phyloP scores from a whole-genome alignment of 495 filamentous ascomycete species.

The Xylaria palmicola region DNA sequence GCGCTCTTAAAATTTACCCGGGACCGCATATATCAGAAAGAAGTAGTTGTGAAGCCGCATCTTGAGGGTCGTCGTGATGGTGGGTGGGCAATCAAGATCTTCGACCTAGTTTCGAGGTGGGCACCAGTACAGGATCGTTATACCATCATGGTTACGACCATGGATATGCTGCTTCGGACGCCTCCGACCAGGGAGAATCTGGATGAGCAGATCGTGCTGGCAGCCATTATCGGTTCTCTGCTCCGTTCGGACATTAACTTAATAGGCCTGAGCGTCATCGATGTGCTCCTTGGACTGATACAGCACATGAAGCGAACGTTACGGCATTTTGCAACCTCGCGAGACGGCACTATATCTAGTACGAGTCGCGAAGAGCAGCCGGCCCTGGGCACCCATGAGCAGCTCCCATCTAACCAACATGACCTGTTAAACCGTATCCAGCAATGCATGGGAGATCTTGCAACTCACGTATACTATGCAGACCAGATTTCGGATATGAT shows the following conservation, averaged over 20 bases:
- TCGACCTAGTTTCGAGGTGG: slow-evolving; percentile 75
- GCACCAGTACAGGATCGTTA: slow-evolving; percentile 90
- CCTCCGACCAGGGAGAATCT: slow-evolving; percentile 65
- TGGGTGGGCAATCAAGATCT: slow-evolving; percentile 77
- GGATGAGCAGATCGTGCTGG: slow-evolving; percentile 66
- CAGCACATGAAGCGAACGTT: slow-evolving; percentile 74
- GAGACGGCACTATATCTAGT: slow-evolving; percentile 30
- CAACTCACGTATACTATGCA: slow-evolving; percentile 89
- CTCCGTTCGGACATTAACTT: slow-evolving; percentile 85
- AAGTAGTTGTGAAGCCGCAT: slow-evolving; percentile 39
- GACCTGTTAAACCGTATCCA: slow-evolving; percentile 66
- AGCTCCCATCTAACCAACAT: slow-evolving; percentile 36
- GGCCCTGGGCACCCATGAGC: slow-evolving; percentile 23
- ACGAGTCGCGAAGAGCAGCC: slow-evolving; percentile 22
- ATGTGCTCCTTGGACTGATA: slow-evolving; percentile 78
- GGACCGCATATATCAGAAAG: slow-evolving; percentile 52
- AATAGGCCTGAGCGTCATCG: slow-evolving; percentile 91
- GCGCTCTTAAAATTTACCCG: slow-evolving; percentile 71
- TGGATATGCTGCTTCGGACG: slow-evolving; percentile 68
- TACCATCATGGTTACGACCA: slow-evolving; percentile 74
- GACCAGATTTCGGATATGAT: slow-evolving; percentile 95
- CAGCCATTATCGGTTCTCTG: slow-evolving; percentile 74
- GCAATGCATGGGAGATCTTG: slow-evolving; percentile 78
- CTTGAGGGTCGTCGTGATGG: slow-evolving; percentile 37
- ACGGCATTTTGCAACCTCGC: slow-evolving; percentile 57